Conservation (phyloP, 2,329 filamentous ascomycete species). For the Exophiala bonariae region DNA sequence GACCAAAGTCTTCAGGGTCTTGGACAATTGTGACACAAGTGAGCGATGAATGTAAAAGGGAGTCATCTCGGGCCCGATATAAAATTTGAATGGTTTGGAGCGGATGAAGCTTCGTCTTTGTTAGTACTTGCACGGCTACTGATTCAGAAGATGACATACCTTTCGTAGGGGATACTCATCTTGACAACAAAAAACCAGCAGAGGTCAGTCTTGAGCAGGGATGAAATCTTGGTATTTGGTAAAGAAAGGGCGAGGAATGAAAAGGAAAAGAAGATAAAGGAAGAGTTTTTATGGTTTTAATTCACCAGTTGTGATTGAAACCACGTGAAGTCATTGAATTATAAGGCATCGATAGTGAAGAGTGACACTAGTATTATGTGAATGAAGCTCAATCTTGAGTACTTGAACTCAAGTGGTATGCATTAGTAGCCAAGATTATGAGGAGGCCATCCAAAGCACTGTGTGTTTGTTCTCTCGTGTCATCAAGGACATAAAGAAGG, state of each 20-base stretch:
- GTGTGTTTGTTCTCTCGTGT: too few relatives aligned
- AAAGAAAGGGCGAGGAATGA: neutral
- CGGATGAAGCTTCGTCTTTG: slow-evolving; percentile 16
- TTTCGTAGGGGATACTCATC: slow-evolving; percentile 12
- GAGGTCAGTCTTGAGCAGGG: neutral
- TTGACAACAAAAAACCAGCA: neutral
- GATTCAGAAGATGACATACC: slow-evolving; percentile 9
- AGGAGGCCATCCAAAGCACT: too few relatives aligned
- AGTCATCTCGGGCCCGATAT: slow-evolving; percentile 15
- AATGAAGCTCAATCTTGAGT: too few relatives aligned
- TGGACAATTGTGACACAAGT: slow-evolving; percentile 21
- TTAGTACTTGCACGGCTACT: neutral
- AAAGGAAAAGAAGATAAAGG: neutral
- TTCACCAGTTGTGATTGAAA: too few relatives aligned
- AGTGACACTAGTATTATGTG: too few relatives aligned
- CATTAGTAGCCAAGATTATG: too few relatives aligned
- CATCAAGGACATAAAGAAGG: too few relatives aligned
- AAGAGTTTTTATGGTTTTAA: too few relatives aligned
- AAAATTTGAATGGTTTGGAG: slow-evolving; percentile 25
- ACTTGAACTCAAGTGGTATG: too few relatives aligned
- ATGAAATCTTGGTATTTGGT: neutral
- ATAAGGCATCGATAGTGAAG: too few relatives aligned
- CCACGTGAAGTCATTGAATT: too few relatives aligned
- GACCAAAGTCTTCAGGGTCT: slow-evolving; percentile 20
- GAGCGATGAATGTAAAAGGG: slow-evolving; percentile 23